Percentiles rank a stretch among this genome's conserved stretches.
phyloP scores from a whole-genome alignment of 108 stramenopile genomes.

The Skeletonema potamos region DNA sequence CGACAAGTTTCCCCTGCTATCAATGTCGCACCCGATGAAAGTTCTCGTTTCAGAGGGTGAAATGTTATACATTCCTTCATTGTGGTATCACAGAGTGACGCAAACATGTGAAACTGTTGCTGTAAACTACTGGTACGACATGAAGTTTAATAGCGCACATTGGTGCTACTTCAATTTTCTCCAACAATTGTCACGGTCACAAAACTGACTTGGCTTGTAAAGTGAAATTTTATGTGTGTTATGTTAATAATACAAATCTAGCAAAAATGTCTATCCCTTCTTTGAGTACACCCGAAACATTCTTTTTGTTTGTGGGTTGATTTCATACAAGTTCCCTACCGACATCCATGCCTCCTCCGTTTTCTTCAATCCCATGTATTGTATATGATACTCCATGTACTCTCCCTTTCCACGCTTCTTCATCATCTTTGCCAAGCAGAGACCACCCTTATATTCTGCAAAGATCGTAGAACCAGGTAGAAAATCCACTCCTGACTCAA shows the following conservation, averaged over 20 bases:
- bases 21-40: slow-evolving; percentile 43
- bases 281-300: slow-evolving; percentile 23
- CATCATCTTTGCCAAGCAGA: slow-evolving; percentile 47
- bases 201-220: neutral
- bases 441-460: slow-evolving; percentile 36
- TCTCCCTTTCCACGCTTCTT: slow-evolving; percentile 53
- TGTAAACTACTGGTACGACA: slow-evolving; percentile 97
- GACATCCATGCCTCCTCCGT: slow-evolving; percentile 43
- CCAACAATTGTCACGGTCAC: slow-evolving; percentile 2
- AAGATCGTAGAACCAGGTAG: slow-evolving; percentile 54
- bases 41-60: slow-evolving; percentile 48
- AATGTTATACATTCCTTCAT: slow-evolving; percentile 88
- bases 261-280: neutral
- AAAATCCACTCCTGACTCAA: slow-evolving; percentile 47
- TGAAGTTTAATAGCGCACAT: slow-evolving; percentile 83
- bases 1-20: slow-evolving; percentile 22
- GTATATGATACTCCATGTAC: slow-evolving; percentile 48
- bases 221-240: neutral
- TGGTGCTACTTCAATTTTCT: slow-evolving; percentile 83
- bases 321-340: slow-evolving; percentile 41
- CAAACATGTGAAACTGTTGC: slow-evolving; percentile 92
- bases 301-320: slow-evolving; percentile 55
- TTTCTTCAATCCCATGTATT: slow-evolving; percentile 43
- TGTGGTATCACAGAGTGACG: slow-evolving; percentile 95
- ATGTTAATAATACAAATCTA: slow-evolving; percentile 3